Percentiles rank a stretch among this genome's conserved stretches.
phyloP scores from a whole-genome alignment of 805 yeast species.

The Pichia occidentalis region DNA sequence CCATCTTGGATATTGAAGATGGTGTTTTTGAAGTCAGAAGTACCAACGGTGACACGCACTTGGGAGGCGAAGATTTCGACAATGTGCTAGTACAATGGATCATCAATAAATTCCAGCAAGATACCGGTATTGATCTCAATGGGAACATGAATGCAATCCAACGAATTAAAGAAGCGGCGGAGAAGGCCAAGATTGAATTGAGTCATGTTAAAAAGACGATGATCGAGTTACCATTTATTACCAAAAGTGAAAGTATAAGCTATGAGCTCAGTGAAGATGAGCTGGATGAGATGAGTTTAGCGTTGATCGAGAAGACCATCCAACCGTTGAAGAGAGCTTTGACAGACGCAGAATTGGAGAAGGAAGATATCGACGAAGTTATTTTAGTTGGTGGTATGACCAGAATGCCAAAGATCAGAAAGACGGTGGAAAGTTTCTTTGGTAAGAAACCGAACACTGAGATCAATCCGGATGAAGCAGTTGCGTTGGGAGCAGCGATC shows the following conservation, averaged over 20 bases:
- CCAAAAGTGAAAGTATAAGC: constrained; percentile 40
- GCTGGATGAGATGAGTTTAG: constrained; percentile 42
- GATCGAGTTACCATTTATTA: constrained; percentile 77
- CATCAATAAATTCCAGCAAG: constrained; percentile 70
- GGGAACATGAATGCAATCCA: constrained; percentile 73
- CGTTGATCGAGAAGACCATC: constrained; percentile 64
- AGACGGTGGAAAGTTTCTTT: constrained; percentile 69
- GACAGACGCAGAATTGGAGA: constrained; percentile 67
- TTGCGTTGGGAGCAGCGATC: constrained; percentile 94
- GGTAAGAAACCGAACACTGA: constrained; percentile 82
- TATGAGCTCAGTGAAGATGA: constrained; percentile 43
- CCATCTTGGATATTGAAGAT: constrained; percentile 90
- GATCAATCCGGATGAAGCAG: constrained; percentile 93
- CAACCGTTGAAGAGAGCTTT: constrained; percentile 77
- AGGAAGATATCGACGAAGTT: constrained; percentile 68
- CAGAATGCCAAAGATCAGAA: constrained; percentile 83
- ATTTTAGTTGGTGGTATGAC: constrained; percentile 90
- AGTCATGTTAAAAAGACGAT: constrained; percentile 67
- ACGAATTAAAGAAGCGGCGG: constrained; percentile 83
- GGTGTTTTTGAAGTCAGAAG: constrained; percentile 96
- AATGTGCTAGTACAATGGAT: constrained; percentile 76
- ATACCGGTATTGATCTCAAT: constrained; percentile 53
- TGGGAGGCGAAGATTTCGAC: constrained; percentile 89
- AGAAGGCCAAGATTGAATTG: constrained; percentile 83
- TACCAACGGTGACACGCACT: constrained; percentile 89